phyloP scores from a whole-genome alignment of 371 early-diverging fungal species.

The Rhizomucor miehei region DNA sequence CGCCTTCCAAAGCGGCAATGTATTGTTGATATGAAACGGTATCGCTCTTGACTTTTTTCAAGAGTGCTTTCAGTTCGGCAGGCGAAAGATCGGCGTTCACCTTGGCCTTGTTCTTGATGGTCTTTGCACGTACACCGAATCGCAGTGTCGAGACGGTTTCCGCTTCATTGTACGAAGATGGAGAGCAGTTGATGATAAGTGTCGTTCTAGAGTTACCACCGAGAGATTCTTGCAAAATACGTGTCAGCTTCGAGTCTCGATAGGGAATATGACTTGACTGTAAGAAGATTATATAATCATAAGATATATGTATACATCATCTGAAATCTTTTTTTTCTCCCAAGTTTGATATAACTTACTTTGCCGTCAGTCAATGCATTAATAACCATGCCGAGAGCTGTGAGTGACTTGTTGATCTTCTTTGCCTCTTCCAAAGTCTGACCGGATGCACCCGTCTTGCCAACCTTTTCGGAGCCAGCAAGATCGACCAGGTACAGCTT shows the following conservation, averaged over 20 bases:
- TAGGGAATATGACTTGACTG: conserved; percentile 73
- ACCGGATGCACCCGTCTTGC: conserved; percentile 97
- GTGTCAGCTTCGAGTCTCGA: conserved; percentile 91
- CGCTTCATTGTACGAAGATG: conserved; percentile 62
- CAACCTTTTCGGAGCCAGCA: conserved; percentile 95
- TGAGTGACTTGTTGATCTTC: conserved; percentile 98
- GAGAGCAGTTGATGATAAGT: conserved; percentile 81
- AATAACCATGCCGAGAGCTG: conserved; percentile 99
- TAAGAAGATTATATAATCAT: not conserved
- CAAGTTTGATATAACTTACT: conserved; percentile 29
- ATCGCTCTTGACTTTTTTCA: conserved; percentile 86
- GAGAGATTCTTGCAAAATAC: conserved; percentile 84
- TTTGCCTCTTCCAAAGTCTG: conserved; percentile 99
- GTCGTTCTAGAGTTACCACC: conserved; percentile 80
- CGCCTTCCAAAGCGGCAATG: conserved; percentile 81
- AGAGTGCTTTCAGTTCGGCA: conserved; percentile 87
- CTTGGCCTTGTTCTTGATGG: conserved; percentile 91
- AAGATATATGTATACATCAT: too few species aligned
- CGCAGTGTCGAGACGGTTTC: conserved; percentile 85
- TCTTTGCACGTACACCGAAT: conserved; percentile 82
- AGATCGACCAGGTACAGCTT: conserved; percentile 79
- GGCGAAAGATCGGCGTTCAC: conserved; percentile 92
- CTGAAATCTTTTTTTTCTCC: too few species aligned
- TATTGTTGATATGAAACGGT: conserved; percentile 78
- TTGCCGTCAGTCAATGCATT: conserved; percentile 91